Base-by-base conservation (phyloP, 2,329 filamentous ascomycete genomes). In the Didymella pomorum region DNA sequence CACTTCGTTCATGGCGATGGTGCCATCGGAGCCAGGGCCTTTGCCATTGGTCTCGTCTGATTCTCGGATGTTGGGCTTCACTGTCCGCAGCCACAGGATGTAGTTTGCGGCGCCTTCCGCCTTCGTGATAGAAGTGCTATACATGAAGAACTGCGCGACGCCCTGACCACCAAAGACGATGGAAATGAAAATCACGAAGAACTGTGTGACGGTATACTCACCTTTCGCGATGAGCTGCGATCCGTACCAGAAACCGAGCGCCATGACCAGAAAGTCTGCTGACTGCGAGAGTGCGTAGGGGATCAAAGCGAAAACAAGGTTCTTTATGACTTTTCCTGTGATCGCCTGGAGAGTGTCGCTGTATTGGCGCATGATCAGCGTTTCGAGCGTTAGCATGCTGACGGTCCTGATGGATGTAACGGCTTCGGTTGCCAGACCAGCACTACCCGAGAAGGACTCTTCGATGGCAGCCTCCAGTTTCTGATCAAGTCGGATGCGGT, bases 1-100 rank as follows among this genome's bases (percentile, higher is more conserved):
- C 71, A 98, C 84, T 64, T 92, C 85, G 63, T 88, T 84, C 28
- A 98, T 83, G 61, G 92, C 89, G 53, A 98, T 89, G 6, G 25
- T 23, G 2, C 56, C 56, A 11, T 53, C 50, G 0, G 49, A 25
- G 0, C 29, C 21, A 2, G 49, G 49, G 0, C 49, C 49, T 6
- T 50, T 49, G 2, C 46, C 46, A 14, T 26, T 16, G 14, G 41
- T 53, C 20, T 35, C 39, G 7, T 43, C 21, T 16, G 44, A 35
- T 18, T 57, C 54, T 18, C 42, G 25, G 25, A 58, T 58, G 12
- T 18, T 39, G 3, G 56, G 50, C 16, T 49, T 39, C 25, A 52
- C 49, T 1, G 49, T 53, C 1, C 46, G 45, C 26, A 57, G 23
- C 48, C 46, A 52, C 0, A 53, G 41, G 14, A 61, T 57, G 20